Conservation (phyloP, 2,329 filamentous ascomycete genomes). For the Drechslerella coelobrocha region DNA sequence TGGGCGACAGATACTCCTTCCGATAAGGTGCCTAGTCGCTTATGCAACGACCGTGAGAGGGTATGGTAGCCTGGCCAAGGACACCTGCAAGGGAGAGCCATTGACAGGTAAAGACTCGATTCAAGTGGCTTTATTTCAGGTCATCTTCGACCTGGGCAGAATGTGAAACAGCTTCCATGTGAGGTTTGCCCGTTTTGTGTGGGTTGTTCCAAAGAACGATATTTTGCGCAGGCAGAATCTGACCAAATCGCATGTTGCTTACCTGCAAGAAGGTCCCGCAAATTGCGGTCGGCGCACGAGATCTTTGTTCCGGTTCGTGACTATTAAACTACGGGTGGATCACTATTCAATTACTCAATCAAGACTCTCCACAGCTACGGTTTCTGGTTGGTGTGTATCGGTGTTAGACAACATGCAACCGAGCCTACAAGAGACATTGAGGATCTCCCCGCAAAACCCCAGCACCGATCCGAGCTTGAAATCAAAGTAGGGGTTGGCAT, state of each 20-base stretch:
- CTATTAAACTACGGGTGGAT: too few relatives aligned
- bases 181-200: conserved; percentile 20
- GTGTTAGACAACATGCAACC: too few relatives aligned
- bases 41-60: conserved; percentile 25
- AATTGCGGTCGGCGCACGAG: too few relatives aligned
- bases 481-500: too few relatives aligned
- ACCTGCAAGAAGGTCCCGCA: background rate
- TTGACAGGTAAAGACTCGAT: conserved; percentile 6
- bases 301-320: too few relatives aligned
- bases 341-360: too few relatives aligned
- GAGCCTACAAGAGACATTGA: too few relatives aligned
- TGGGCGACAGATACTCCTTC: conserved; percentile 39
- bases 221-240: conserved; percentile 7
- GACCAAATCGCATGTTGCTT: conserved; percentile 18
- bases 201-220: background rate
- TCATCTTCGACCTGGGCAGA: background rate
- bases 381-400: too few relatives aligned
- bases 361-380: too few relatives aligned
- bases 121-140: background rate
- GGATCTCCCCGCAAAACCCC: too few relatives aligned
- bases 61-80: conserved; percentile 43
- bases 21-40: conserved; percentile 44
- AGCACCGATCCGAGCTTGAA: too few relatives aligned
- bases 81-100: conserved; percentile 23
- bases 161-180: conserved; percentile 39